A percentile compares a stretch with the other conserved stretches of the same genome.
These are phyloP conservation scores for Botryotinia globosa DNA, from an alignment of 2,329 filamentous ascomycete species.

Conservation along the genomic window DNA sequence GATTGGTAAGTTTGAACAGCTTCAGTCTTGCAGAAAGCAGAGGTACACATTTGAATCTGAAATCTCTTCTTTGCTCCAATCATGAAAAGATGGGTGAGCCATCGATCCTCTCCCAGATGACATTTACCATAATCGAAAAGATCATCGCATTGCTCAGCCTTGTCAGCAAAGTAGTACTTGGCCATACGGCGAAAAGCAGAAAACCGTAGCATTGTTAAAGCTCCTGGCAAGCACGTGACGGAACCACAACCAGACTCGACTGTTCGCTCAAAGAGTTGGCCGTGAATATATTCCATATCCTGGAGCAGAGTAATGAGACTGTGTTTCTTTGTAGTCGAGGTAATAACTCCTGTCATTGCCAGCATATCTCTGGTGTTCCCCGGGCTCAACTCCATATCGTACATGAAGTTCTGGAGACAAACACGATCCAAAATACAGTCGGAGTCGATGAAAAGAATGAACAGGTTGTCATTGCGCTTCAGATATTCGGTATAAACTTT, in stretches of 20 bases:
- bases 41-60: slow-evolving; percentile 97
- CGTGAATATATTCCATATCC: slow-evolving; percentile 98
- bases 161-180: slow-evolving; percentile 97
- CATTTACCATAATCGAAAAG: slow-evolving; percentile 96
- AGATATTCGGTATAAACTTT: slow-evolving; percentile 87
- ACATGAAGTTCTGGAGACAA: slow-evolving; percentile 96
- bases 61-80: slow-evolving; percentile 89
- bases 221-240: slow-evolving; percentile 91
- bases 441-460: slow-evolving; percentile 95
- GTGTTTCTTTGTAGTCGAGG: slow-evolving; percentile 84
- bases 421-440: slow-evolving; percentile 91
- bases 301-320: slow-evolving; percentile 88
- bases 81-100: slow-evolving; percentile 98
- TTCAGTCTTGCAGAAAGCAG: slow-evolving; percentile 97
- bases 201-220: slow-evolving; percentile 92
- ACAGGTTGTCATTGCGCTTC: slow-evolving; percentile 83
- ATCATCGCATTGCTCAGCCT: slow-evolving; percentile 91
- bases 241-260: slow-evolving; percentile 93
- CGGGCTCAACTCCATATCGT: slow-evolving; percentile 96
- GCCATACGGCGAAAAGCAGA: slow-evolving; percentile 96
- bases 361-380: slow-evolving; percentile 90
- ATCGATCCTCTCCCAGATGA: slow-evolving; percentile 91
- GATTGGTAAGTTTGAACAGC: slow-evolving; percentile 85
- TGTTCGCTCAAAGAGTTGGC: slow-evolving; percentile 91
- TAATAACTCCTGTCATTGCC: slow-evolving; percentile 97